Evolutionary conservation across 257 asterid genomes (phyloP), one percentile per base, ranked within the genome.

Genomic region (Ocimum tenuiflorum): DNA sequence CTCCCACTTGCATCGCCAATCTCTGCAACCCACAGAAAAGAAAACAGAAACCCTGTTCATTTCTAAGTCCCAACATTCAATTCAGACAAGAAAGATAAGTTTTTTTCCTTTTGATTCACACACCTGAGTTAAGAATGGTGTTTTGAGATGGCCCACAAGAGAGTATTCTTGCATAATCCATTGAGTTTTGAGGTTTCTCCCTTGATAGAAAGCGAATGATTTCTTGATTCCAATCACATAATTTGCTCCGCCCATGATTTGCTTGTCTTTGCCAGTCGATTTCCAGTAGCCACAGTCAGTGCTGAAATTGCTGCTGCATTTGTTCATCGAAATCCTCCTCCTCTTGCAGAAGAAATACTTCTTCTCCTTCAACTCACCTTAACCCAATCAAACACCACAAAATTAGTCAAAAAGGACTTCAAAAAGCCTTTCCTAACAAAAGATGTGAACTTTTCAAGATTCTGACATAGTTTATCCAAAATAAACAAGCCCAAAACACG

Each of bases 271-370:
- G 7, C 83, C 85, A 24, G 36, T 64, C 4, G 59, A 43, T 64
- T 71, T 85, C 86, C 88, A 85, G 73, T 75, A 82, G 6, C 89
- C 87, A 72, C 72, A 65, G 36, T 71, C 85, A 10, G 61, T 60
- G 47, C 33, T 35, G 9, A 65, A 51, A 22, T 17, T 58, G 36
- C 41, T 23, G 39, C 61, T 31, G 61, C 67, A 58, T 31, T 58
- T 69, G 35, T 42, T 63, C 72, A 38, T 24, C 4, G 8, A 36
- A 65, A 61, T 71, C 74, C 51, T 65, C 54, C 35, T 68, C n/a
- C 51, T 70, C 48, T 51, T 65, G 81, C 81, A 51, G 82, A 82
- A 80, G 75, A 82, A 82, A 53, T 74, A 73, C 43, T 76, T 84
- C 73, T 74, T 75, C 83, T 84, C 85, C 62, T 77, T 62, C 80